A percentile compares a stretch with the other conserved stretches of the same genome.
Evolutionary conservation across 768 basidiomycete species (phyloP).

Genomic region (Trametes sanguinea): DNA sequence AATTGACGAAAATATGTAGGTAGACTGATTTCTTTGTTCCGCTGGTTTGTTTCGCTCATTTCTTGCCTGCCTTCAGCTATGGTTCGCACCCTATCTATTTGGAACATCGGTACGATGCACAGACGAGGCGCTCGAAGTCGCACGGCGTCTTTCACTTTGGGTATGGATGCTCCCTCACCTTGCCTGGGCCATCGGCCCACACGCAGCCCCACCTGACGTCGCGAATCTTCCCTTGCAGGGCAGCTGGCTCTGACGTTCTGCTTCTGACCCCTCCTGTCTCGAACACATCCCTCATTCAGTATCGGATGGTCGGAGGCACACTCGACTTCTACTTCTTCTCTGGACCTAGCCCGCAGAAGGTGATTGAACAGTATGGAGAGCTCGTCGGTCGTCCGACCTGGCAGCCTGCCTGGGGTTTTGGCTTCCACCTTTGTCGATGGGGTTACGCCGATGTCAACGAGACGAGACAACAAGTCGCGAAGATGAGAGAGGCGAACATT

Average conservation of each 20-base stretch:
- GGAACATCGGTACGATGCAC: constrained; percentile 66
- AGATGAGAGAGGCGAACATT: constrained; percentile 67
- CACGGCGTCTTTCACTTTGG: constrained; percentile 80
- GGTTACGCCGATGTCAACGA: constrained; percentile 56
- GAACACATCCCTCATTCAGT: constrained; percentile 64
- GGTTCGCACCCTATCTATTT: constrained; percentile 74
- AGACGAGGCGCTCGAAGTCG: constrained; percentile 52
- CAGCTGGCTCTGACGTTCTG: constrained; percentile 71
- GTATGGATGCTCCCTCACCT: constrained; percentile 35
- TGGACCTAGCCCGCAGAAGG: constrained; percentile 50
- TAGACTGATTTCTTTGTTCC: constrained; percentile 1
- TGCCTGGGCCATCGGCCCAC: not conserved
- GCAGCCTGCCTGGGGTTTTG: constrained; percentile 77
- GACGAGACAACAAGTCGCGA: constrained; percentile 53
- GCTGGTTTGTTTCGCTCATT: not conserved
- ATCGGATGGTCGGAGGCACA: constrained; percentile 72
- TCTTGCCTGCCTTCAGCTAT: constrained; percentile 40
- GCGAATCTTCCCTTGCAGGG: constrained; percentile 37
- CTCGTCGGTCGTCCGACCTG: constrained; percentile 69
- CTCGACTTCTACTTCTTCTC: constrained; percentile 79
- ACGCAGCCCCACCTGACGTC: constrained; percentile 11
- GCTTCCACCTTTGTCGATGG: constrained; percentile 74
- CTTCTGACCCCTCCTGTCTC: constrained; percentile 60
- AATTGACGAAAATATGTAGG: constrained; percentile 66
- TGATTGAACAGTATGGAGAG: constrained; percentile 70